Conservation (phyloP, 345 rosid genomes). For the Heritiera littoralis region DNA sequence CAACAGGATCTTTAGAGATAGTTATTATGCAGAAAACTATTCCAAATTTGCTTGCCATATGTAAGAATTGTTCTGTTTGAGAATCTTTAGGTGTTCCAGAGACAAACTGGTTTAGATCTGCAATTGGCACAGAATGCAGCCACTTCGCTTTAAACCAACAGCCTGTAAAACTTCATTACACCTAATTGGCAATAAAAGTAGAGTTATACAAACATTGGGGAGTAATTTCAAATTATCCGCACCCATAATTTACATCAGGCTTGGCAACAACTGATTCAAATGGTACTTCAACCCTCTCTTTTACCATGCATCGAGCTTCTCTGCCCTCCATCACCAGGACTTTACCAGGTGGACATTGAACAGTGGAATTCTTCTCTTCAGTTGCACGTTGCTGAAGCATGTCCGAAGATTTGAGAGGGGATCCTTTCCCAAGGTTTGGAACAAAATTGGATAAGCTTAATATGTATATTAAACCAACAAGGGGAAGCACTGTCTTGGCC, state of each 20-base stretch:
- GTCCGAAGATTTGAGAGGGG: slow-evolving; percentile 35
- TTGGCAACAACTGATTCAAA: slow-evolving; percentile 54
- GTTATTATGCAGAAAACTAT: too few relatives aligned
- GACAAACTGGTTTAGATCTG: background rate
- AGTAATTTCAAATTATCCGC: slow-evolving; percentile 46
- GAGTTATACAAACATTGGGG: slow-evolving; percentile 30
- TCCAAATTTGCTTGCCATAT: background rate
- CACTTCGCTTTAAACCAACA: background rate
- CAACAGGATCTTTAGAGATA: background rate
- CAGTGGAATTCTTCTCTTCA: slow-evolving; percentile 35
- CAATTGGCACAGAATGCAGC: background rate
- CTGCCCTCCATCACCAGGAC: slow-evolving; percentile 62
- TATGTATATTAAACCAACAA: slow-evolving; percentile 61
- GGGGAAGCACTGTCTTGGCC: slow-evolving; percentile 55
- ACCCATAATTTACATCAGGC: slow-evolving; percentile 80
- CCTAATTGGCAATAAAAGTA: slow-evolving; percentile 6
- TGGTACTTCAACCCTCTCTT: slow-evolving; percentile 87
- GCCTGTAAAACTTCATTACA: slow-evolving; percentile 16
- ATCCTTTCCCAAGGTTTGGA: slow-evolving; percentile 37
- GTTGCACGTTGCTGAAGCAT: slow-evolving; percentile 41
- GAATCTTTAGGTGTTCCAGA: background rate
- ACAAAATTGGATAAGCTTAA: slow-evolving; percentile 58
- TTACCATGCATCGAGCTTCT: slow-evolving; percentile 78
- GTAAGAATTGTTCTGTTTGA: background rate
- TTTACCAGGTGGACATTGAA: slow-evolving; percentile 79